These are phyloP conservation scores for Magnusiomyces suaveolens DNA, from an alignment of 1,139 yeast species.

Conservation along the genomic window DNA sequence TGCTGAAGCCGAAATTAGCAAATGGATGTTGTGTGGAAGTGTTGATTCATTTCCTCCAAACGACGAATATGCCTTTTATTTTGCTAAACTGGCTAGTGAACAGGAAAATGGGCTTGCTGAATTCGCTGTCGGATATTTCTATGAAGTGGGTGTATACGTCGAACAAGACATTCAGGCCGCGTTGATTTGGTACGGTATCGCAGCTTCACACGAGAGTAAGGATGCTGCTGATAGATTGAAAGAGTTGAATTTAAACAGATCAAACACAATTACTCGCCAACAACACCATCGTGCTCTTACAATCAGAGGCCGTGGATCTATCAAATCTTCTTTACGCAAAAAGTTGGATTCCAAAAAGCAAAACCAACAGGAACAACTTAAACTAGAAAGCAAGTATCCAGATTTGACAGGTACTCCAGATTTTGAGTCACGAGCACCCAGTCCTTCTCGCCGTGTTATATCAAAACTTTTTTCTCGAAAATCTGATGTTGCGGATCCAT, in stretches of 20 bases:
- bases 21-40: constrained; percentile 36
- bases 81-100: constrained; percentile 32
- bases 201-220: constrained; percentile 27
- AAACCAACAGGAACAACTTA: neutral
- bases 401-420: neutral
- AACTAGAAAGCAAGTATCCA: neutral
- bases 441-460: neutral
- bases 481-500: neutral
- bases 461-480: neutral
- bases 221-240: constrained; percentile 30
- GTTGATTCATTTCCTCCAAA: constrained; percentile 27
- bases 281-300: constrained; percentile 25
- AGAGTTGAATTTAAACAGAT: constrained; percentile 17
- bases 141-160: constrained; percentile 35
- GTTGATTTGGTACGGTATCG: constrained; percentile 25
- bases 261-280: constrained; percentile 20
- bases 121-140: constrained; percentile 36
- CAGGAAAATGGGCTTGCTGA: constrained; percentile 31
- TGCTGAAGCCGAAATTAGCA: constrained; percentile 34
- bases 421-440: neutral
- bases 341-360: neutral
- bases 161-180: constrained; percentile 26
- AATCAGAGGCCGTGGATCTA: constrained; percentile 22
- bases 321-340: constrained; percentile 17
- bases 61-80: constrained; percentile 34